phyloP scores from a whole-genome alignment of 202 grass and related monocot species.

The Alloteropsis angusta region DNA sequence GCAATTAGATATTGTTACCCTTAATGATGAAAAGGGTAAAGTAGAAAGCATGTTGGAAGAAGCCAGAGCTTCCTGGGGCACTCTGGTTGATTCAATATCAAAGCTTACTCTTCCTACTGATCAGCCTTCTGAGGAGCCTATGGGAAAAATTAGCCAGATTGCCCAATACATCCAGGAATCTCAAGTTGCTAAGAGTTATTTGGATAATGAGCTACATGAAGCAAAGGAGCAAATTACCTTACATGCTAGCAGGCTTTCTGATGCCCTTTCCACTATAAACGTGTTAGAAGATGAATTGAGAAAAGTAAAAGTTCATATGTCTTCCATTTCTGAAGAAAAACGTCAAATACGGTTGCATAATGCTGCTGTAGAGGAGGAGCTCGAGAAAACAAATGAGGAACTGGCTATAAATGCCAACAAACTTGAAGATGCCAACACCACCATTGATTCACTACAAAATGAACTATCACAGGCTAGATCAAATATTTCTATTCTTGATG shows the following conservation, averaged over 20 bases:
- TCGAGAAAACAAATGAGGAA: constrained; percentile 79
- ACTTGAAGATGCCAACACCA: constrained; percentile 57
- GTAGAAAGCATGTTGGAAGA: constrained; percentile 52
- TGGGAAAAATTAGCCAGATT: constrained; percentile 55
- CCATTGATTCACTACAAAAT: constrained; percentile 65
- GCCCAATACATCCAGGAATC: constrained; percentile 53
- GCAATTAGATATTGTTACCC: constrained; percentile 38
- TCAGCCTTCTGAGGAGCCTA: constrained; percentile 39
- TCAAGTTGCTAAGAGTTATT: constrained; percentile 45
- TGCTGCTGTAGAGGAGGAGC: constrained; percentile 55
- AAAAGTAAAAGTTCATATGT: constrained; percentile 53
- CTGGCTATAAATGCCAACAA: constrained; percentile 43
- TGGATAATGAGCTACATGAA: constrained; percentile 49
- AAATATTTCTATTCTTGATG: constrained; percentile 36
- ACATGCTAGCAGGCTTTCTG: constrained; percentile 40
- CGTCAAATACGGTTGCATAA: constrained; percentile 40
- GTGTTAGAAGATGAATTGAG: constrained; percentile 57
- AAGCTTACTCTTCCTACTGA: constrained; percentile 50
- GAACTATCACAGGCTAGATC: constrained; percentile 54
- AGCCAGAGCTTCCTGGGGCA: constrained; percentile 34
- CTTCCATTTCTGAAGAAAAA: constrained; percentile 68
- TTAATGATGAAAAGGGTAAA: constrained; percentile 50
- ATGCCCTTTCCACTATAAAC: constrained; percentile 46
- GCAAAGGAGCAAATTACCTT: constrained; percentile 47
- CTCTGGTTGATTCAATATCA: constrained; percentile 54